Base-by-base conservation (phyloP, 371 early-diverging fungal genomes). In the Fennellomyces sp. region DNA sequence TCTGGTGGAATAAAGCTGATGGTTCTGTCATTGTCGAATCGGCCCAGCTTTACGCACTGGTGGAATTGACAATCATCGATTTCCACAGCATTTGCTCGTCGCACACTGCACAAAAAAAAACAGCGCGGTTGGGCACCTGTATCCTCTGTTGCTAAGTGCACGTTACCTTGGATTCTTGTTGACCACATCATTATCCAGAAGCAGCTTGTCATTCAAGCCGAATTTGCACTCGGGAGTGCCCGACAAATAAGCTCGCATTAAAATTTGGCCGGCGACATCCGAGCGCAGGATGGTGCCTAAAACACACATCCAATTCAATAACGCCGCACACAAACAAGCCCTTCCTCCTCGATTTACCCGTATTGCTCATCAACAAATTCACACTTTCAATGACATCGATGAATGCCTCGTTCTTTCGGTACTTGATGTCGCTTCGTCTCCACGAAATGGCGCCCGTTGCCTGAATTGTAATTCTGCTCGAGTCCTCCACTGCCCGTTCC, bases 1-100 rank as follows among this genome's bases (percentile, higher is more conserved):
- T 98, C 99, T 10, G 99, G 99, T 25, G 99, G 99, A 59, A 97
- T 96, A 76, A 96, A 98, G 31, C 95, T 94, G 27, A 95, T 95
- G 6, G 89, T 91, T 50, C 93, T 75, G 41, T 92, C 91, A 31
- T 75, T 83, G 60, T 93, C 94, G 71, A 93, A 94, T 58, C 86
- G 88, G 19, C 90, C 90, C 21, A 94, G 72, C 56, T 88, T 89
- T 17, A 94, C 94, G 64, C 96, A 95, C 68, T 95, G 96, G 64
- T 95, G 95, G 74, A 95, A 95, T 70, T 95, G 93, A 48, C 87
- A 91, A 61, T 95, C 95, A 65, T 94, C 94, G 58, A 95, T 89
- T 53, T 90, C 93, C 21, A 95, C 93, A 12, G 87, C 78, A 58
- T 86, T 82, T 17, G 88, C 70, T 26, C 81, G 71, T 38, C 76